These are phyloP conservation scores for Ogataea trehaloabstinens DNA, from an alignment of 805 yeast genomes.

Conservation along the genomic window DNA sequence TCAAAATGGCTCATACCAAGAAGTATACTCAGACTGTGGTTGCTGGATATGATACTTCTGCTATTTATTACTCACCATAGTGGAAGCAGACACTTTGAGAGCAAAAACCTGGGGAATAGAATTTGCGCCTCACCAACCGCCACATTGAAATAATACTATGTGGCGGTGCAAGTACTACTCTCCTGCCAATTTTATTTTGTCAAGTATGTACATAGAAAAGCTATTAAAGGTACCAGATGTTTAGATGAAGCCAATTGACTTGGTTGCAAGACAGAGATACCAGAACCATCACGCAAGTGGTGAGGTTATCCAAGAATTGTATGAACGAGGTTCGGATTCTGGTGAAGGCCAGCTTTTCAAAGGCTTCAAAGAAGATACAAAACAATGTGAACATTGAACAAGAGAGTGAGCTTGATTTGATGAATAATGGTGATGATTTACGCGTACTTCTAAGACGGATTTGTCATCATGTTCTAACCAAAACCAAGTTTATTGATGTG, in stretches of 20 bases:
- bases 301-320: too few species aligned
- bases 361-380: not conserved
- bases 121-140: not conserved
- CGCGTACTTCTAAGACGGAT: not conserved
- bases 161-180: slow-evolving; percentile 1
- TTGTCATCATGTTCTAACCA: not conserved
- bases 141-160: not conserved
- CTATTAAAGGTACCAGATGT: too few species aligned
- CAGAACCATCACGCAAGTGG: too few species aligned
- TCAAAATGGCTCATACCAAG: slow-evolving; percentile 38
- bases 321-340: slow-evolving; percentile 1
- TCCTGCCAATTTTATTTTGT: not conserved
- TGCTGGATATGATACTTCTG: slow-evolving; percentile 63
- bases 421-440: not conserved
- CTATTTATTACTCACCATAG: slow-evolving; percentile 50
- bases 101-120: not conserved
- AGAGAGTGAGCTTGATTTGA: not conserved
- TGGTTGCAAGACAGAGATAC: too few species aligned
- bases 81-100: not conserved
- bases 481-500: not conserved
- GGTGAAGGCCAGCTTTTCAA: not conserved
- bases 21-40: slow-evolving; percentile 52
- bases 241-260: too few species aligned
- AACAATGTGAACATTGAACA: not conserved
- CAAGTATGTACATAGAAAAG: too few species aligned